Evolutionary conservation across 257 asterid genomes (phyloP), one percentile per base, ranked within the genome.

Genomic region (Linderniella brevidens): DNA sequence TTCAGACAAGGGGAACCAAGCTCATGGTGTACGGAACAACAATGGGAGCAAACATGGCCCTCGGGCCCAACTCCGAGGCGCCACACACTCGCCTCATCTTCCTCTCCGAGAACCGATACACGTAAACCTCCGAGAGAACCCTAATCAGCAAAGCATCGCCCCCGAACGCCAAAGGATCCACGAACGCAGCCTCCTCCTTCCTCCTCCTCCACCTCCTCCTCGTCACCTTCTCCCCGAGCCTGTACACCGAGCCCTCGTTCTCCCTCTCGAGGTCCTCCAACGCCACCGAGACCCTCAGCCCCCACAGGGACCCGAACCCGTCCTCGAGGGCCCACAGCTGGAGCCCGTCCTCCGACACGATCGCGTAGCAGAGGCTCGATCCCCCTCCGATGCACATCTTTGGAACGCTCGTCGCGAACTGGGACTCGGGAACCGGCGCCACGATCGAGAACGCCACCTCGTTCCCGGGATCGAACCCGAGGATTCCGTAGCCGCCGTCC

Each of bases 251-350:
- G n/a, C 17, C 8, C 17, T 14, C 17, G 5, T 42, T 42, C 17
- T 42, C 47, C 17, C 7, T 42, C 47, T 42, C 47, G 9, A 42
- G 2, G 6, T 42, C 47, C 3, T 13, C 47, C 47, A 42, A 14
- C 1, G 47, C 0, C 4, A 14, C n/a, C 14, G 47, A 11, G n/a
- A n/a, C 4, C 14, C n/a, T 42, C 5, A 42, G 17, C n/a, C n/a
- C 47, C 47, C 47, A 42, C 5, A 0, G 40, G 19, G 75, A 50
- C 8, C 63, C 57, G 19, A 65, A 64, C 38, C 13, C 49, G 53
- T 80, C 85, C 53, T 64, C 59, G 0, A 85, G 71, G 37, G 51
- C 60, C 83, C 92, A 85, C 4, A 71, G 48, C 16, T 75, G 92
- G 13, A 85, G 60, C 8, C 93, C 86, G 9, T 71, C 19, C 29